Conservation (phyloP, 2,329 filamentous ascomycete genomes). For the Simplicillium aogashimaense region DNA sequence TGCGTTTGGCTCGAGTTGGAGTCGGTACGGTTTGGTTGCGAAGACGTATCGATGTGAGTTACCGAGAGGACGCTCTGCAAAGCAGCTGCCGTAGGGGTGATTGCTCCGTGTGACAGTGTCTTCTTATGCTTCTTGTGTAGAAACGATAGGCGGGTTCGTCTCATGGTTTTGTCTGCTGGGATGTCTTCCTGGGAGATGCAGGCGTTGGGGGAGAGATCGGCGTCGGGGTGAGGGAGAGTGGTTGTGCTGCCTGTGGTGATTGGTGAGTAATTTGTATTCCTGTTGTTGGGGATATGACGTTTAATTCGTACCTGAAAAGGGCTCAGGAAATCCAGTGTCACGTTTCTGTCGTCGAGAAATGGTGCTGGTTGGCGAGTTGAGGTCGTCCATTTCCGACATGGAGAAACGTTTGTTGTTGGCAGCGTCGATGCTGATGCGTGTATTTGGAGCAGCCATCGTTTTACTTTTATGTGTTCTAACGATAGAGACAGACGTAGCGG, state of each 20-base stretch:
- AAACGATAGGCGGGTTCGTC: slow-evolving; percentile 35
- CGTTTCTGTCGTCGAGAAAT: slow-evolving; percentile 17
- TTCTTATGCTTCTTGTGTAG: slow-evolving; percentile 31
- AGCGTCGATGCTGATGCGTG: slow-evolving; percentile 2
- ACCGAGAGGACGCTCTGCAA: slow-evolving; percentile 23
- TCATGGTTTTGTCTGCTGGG: slow-evolving; percentile 28
- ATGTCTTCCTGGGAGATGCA: slow-evolving; percentile 46
- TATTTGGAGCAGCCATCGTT: too few species aligned
- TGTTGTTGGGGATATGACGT: background rate
- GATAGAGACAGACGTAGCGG: too few species aligned
- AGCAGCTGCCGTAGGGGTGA: slow-evolving; percentile 22
- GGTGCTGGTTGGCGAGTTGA: background rate
- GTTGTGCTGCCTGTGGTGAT: slow-evolving; percentile 39
- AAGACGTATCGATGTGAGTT: slow-evolving; percentile 15
- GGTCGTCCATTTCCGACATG: background rate
- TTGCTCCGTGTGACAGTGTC: slow-evolving; percentile 35
- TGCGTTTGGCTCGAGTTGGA: background rate
- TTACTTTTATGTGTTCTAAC: too few species aligned
- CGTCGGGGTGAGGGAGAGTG: slow-evolving; percentile 51
- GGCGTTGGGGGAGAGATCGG: slow-evolving; percentile 45
- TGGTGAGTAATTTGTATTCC: background rate
- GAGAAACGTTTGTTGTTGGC: too few species aligned
- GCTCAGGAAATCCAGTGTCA: slow-evolving; percentile 43
- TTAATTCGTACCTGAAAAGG: slow-evolving; percentile 32
- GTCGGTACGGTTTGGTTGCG: slow-evolving; percentile 8